Percentiles rank a stretch among this genome's conserved stretches.
Evolutionary conservation across 2,329 filamentous ascomycete genomes (phyloP).

Genomic region (Ilyonectria robusta): DNA sequence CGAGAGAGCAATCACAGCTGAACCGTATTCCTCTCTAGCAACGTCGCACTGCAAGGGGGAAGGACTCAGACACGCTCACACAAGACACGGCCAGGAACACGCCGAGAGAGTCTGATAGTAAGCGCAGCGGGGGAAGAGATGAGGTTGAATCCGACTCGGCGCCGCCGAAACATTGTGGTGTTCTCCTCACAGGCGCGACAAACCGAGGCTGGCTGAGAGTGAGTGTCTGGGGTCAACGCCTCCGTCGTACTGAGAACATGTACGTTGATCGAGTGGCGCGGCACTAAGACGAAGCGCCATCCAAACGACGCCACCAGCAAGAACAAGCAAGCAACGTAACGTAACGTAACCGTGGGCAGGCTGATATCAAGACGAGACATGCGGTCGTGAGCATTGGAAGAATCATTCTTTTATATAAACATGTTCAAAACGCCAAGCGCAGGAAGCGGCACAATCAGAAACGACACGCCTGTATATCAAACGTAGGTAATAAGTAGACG

Average conservation of each 20-base stretch:
- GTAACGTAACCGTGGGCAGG: not conserved
- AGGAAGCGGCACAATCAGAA: not conserved
- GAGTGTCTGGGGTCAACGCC: not conserved
- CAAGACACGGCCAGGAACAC: not conserved
- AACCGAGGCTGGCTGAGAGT: not conserved
- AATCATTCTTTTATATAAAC: not conserved
- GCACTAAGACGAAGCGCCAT: constrained; percentile 1
- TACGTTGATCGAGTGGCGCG: constrained; percentile 1
- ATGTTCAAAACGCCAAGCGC: not conserved
- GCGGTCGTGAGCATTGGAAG: not conserved
- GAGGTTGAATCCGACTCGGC: constrained; percentile 10
- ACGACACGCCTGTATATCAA: not conserved
- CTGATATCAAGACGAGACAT: not conserved
- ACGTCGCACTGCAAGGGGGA: constrained; percentile 7
- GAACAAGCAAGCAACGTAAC: not conserved
- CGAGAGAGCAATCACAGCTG: constrained; percentile 22
- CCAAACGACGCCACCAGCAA: not conserved
- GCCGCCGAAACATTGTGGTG: not conserved
- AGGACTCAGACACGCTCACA: not conserved
- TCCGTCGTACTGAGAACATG: not conserved
- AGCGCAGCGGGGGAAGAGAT: not conserved
- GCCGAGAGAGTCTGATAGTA: not conserved
- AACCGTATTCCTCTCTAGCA: not conserved
- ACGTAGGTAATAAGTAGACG: not conserved
- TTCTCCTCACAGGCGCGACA: not conserved